Evolutionary conservation across 2,329 filamentous ascomycete genomes (phyloP), one percentile per base, ranked within the genome.

Genomic region (Beauveria sp.): DNA sequence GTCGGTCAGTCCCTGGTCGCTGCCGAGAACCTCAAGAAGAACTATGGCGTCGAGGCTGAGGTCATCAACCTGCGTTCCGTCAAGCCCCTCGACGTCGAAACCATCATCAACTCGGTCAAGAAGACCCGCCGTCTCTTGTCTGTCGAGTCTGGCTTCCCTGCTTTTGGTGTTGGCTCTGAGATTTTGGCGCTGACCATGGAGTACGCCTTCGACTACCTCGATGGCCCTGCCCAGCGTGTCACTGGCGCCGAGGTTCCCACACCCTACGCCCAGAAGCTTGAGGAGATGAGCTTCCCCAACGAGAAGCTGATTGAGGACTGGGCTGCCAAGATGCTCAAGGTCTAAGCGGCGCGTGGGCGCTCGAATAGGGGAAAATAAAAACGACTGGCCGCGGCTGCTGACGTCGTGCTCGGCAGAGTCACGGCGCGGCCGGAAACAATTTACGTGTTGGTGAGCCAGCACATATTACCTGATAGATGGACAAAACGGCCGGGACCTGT

Each of bases 211-310:
- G 95, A 99, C 81, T 98, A 96, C 81, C 88, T 99, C 67, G 88
- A 97, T 72, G 91, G 92, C 62, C 95, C 95, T 53, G 95, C 92
- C 65, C 89, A 93, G 77, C 88, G 95, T 76, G 87, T 99, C 71
- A 98, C 95, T 63, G 95, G 95, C 75, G 93, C 95, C 67, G 95
- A 99, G 76, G 95, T 99, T 14, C 95, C 95, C 55, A 99, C 95
- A 8, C 95, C 95, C 43, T 98, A 99, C 74, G 93, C 95, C 63
- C 83, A 88, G 77, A 90, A 91, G 75, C 85, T 99, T 63, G 95
- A 99, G 84, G 87, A 95, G 79, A 89, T 99, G 91, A 83, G 83
- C 71, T 99, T 99, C 88, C 95, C 95, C 56, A 90, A 88, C 68
- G 91, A 96, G 80, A 77, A 87, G 67, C 82, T 96, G 70, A 97